Evolutionary conservation across 2,329 filamentous ascomycete genomes (phyloP), one percentile per base, ranked within the genome.

Genomic region (Orbilia quercus): DNA sequence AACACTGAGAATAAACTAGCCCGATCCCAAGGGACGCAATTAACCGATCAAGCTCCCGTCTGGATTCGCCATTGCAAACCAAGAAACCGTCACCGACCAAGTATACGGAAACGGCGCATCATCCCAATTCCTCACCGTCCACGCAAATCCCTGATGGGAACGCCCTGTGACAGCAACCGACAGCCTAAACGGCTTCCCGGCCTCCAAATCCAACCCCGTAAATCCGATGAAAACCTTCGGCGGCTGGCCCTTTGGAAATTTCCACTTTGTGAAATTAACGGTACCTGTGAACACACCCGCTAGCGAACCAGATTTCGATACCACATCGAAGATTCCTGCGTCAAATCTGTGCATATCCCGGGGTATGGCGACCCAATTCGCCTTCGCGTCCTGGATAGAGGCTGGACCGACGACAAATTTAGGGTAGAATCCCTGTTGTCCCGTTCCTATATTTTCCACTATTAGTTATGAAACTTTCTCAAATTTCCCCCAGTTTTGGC

Each of bases 101-200:
- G 18, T 7, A 20, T 42, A 50, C 2, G 20, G 5, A 9, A 53
- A 7, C 1, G 3, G 6, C 2, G 44, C 3, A 28, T 72, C 67
- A 31, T 65, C 67, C 67, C 67, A 72, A 12, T 51, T 72, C 38
- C 67, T 42, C 14, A 72, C 44, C 0, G 58, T 40, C 67, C 67
- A 72, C 22, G 51, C 59, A 42, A 72, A 72, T 4, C 67, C 67
- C 42, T 72, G n/a, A 36, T 64, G 51, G 2, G 67, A 72, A 22
- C 25, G 0, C 16, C 67, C 67, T 3, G 67, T 72, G 18, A 72
- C 45, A 38, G 58, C 53, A 11, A 48, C 38, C 2, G 59, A 72
- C 20, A 64, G 40, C 14, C 67, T 63, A 34, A 72, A 72, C 1
- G 67, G 12, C 9, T 58, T 42, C 4, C 4, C 4, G 1, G 14